phyloP scores from a whole-genome alignment of 2,329 filamentous ascomycete species.

The Dactylella cylindrospora region DNA sequence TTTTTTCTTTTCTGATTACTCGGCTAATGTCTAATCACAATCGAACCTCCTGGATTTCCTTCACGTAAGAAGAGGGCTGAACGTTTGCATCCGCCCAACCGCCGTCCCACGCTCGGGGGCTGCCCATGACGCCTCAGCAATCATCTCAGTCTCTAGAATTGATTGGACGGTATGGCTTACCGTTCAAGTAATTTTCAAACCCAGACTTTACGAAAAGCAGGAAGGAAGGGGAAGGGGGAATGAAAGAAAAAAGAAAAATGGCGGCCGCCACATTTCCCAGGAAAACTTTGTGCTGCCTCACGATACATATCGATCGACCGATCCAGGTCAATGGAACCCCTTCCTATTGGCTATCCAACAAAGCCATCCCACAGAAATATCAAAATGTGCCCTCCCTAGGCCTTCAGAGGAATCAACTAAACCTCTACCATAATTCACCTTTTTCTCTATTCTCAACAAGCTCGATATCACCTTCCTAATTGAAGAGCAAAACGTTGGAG shows the following conservation, averaged over 20 bases:
- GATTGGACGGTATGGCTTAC: conserved; percentile 19
- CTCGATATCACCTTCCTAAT: conserved; percentile 32
- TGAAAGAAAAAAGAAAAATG: conserved; percentile 28
- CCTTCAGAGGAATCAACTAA: too few relatives aligned
- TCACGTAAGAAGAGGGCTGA: conserved; percentile 31
- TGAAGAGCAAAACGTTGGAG: conserved; percentile 20
- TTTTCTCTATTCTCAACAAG: conserved; percentile 30
- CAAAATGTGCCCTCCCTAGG: too few relatives aligned
- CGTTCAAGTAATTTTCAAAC: neutral
- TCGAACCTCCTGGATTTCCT: conserved; percentile 27
- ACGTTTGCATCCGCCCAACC: conserved; percentile 30
- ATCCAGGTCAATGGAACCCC: conserved; percentile 43
- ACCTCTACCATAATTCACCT: conserved; percentile 22
- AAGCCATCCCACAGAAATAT: too few relatives aligned
- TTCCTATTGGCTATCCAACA: conserved; percentile 40
- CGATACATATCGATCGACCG: conserved; percentile 38
- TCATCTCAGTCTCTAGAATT: too few relatives aligned
- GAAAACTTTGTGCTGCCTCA: too few relatives aligned
- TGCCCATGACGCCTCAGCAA: conserved; percentile 1
- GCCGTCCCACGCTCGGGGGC: conserved; percentile 23
- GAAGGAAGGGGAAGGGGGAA: conserved; percentile 8
- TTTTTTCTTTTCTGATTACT: neutral
- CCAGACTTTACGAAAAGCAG: neutral
- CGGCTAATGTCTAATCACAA: too few relatives aligned
- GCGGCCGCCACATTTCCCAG: conserved; percentile 33